Percentiles rank a stretch among this genome's conserved stretches.
Conservation (phyloP, 1,139 yeast species). For the Taphrina wiesneri region DNA sequence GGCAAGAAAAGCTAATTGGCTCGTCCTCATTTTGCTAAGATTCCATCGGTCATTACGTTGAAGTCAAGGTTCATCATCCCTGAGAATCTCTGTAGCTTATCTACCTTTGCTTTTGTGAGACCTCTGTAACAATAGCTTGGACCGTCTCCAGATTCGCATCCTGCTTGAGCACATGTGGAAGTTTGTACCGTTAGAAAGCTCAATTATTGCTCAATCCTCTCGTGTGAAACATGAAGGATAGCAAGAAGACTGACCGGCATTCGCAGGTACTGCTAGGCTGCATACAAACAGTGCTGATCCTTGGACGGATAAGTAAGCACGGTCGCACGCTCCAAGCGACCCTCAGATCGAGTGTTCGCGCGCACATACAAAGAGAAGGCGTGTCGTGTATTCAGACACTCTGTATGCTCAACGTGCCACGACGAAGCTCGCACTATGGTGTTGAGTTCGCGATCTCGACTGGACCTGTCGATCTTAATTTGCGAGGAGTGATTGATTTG, state of each 20-base stretch:
- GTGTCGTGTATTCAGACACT: not conserved
- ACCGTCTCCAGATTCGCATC: too few species aligned
- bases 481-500: not conserved
- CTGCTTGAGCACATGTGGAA: too few species aligned
- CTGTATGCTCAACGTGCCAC: too few species aligned
- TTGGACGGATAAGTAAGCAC: too few species aligned
- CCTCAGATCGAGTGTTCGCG: not conserved
- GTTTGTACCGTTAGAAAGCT: too few species aligned
- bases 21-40: not conserved
- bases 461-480: not conserved
- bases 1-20: not conserved
- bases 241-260: too few species aligned
- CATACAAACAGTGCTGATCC: too few species aligned
- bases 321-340: too few species aligned
- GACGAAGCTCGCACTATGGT: not conserved
- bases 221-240: too few species aligned
- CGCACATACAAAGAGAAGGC: not conserved
- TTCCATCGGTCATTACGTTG: not conserved
- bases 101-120: not conserved
- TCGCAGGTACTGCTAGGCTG: too few species aligned
- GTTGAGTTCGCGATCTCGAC: not conserved
- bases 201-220: too few species aligned
- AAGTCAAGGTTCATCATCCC: not conserved
- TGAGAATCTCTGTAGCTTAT: not conserved
- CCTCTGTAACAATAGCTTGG: too few species aligned